Percentiles rank a stretch among this genome's conserved stretches.
Conservation (phyloP, 129 eudicot species). For the Cynara cardunculus region DNA sequence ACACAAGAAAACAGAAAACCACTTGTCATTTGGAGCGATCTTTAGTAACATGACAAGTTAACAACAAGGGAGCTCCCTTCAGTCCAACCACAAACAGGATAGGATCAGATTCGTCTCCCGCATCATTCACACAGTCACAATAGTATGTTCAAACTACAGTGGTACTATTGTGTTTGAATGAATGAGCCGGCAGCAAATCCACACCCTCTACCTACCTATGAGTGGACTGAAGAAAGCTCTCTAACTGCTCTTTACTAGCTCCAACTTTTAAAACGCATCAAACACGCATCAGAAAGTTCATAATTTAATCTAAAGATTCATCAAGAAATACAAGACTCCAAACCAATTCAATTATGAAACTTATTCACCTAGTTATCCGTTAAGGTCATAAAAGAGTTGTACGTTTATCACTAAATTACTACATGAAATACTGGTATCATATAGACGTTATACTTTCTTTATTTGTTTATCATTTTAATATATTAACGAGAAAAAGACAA, state of each 20-base stretch:
- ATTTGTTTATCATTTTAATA: neutral
- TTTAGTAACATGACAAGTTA: neutral
- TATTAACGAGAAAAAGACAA: neutral
- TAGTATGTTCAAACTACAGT: neutral
- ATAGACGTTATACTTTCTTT: neutral
- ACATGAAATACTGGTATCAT: neutral
- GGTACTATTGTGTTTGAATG: constrained; percentile 48
- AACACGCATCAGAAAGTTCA: neutral
- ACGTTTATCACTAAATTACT: neutral
- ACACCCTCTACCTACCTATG: constrained; percentile 40
- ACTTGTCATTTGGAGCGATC: neutral
- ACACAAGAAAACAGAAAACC: neutral
- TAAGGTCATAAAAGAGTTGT: neutral
- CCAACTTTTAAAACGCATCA: neutral
- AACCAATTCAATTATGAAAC: neutral
- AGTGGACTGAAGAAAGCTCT: constrained; percentile 68
- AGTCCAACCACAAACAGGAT: constrained; percentile 55
- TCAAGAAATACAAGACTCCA: neutral
- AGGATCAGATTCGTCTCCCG: constrained; percentile 46
- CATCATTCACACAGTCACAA: constrained; percentile 60
- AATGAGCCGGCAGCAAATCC: constrained; percentile 63
- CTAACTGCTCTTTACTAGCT: neutral
- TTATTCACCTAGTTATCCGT: neutral
- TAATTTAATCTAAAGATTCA: neutral
- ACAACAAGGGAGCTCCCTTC: constrained; percentile 66